Evolutionary conservation across 306 rosid genomes (phyloP).

Genomic region (Quercus agrifolia): DNA sequence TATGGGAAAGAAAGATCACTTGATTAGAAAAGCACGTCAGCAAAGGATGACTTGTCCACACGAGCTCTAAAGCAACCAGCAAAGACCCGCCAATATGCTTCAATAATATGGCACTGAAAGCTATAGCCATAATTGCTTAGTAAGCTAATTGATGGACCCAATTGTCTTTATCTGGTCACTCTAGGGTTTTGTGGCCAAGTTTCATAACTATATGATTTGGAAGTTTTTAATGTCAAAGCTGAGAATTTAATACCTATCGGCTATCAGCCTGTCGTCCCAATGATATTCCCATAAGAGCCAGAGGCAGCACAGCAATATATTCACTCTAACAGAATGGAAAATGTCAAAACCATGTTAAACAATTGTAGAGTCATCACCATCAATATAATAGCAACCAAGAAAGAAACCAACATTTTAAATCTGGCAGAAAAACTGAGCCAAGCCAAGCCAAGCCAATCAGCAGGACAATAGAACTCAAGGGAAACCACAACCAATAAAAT

Average conservation of each 20-base stretch:
- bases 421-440: neutral
- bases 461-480: neutral
- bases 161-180: slow-evolving; percentile 59
- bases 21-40: neutral
- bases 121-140: slow-evolving; percentile 20
- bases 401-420: neutral
- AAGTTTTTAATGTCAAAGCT: slow-evolving; percentile 32
- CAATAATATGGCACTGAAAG: slow-evolving; percentile 22
- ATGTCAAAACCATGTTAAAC: slow-evolving; percentile 24
- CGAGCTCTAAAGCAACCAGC: slow-evolving; percentile 63
- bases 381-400: neutral
- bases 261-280: slow-evolving; percentile 35
- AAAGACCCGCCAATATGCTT: slow-evolving; percentile 36
- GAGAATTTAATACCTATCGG: slow-evolving; percentile 47
- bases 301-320: slow-evolving; percentile 41
- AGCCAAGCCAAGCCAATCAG: neutral
- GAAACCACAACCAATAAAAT: too few relatives aligned
- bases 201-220: slow-evolving; percentile 35
- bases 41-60: slow-evolving; percentile 30
- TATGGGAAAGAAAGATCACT: slow-evolving; percentile 5
- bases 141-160: slow-evolving; percentile 20
- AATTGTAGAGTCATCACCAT: slow-evolving; percentile 27
- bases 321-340: slow-evolving; percentile 36
- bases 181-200: slow-evolving; percentile 41
- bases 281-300: slow-evolving; percentile 43